These are phyloP conservation scores for Xerocomellus intermedius DNA, from an alignment of 768 basidiomycete genomes.

Conservation along the genomic window DNA sequence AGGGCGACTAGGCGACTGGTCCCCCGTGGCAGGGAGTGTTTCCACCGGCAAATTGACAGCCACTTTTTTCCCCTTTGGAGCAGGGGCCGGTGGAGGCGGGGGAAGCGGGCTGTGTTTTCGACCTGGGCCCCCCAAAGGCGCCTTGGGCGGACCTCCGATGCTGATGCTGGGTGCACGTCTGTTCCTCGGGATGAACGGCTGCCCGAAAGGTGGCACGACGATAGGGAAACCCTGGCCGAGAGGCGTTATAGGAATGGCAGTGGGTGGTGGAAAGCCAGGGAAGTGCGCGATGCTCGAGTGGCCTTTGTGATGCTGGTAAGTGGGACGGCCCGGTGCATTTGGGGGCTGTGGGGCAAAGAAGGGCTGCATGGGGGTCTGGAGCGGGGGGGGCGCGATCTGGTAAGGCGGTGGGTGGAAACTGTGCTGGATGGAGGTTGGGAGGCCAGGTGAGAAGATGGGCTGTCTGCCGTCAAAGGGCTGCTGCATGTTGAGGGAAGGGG, in stretches of 20 bases:
- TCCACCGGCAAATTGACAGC: constrained; percentile 74
- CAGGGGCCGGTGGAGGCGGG: constrained; percentile 30
- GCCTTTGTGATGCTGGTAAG: constrained; percentile 49
- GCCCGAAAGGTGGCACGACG: constrained; percentile 42
- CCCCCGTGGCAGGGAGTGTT: constrained; percentile 39
- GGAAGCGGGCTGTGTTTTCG: constrained; percentile 73
- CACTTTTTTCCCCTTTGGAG: constrained; percentile 61
- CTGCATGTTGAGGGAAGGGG: constrained; percentile 51
- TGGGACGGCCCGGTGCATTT: constrained; percentile 50
- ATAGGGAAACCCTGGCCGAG: constrained; percentile 57
- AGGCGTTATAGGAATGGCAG: constrained; percentile 58
- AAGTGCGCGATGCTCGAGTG: constrained; percentile 63
- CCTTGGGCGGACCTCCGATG: constrained; percentile 87
- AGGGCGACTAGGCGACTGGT: constrained; percentile 42
- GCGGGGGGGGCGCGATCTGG: constrained; percentile 41
- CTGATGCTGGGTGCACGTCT: constrained; percentile 65
- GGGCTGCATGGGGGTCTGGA: constrained; percentile 75
- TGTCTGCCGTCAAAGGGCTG: constrained; percentile 51
- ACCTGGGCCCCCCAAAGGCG: constrained; percentile 74
- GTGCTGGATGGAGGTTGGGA: constrained; percentile 59
- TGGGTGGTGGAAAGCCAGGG: constrained; percentile 58
- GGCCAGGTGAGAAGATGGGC: constrained; percentile 60
- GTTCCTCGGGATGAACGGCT: constrained; percentile 59
- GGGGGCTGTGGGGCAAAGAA: constrained; percentile 57
- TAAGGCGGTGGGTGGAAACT: constrained; percentile 54